phyloP scores from a whole-genome alignment of 202 grass and related monocot species.

The Zizania palustris region DNA sequence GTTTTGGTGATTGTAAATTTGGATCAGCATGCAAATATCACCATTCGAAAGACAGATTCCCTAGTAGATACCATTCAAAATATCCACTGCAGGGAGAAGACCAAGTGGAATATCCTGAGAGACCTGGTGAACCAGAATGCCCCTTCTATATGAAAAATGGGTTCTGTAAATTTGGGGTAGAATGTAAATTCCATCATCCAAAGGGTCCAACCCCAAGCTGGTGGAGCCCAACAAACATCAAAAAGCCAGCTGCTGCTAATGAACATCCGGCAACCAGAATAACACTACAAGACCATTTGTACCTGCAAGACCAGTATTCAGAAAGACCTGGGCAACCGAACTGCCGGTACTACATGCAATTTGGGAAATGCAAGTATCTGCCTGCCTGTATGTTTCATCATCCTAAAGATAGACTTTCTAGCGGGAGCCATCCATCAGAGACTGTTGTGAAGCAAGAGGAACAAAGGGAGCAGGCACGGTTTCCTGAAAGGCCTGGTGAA shows the following conservation, averaged over 20 bases:
- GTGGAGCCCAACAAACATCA: conserved; percentile 1
- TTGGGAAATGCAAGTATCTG: conserved; percentile 63
- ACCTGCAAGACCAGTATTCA: conserved; percentile 41
- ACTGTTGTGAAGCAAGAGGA: conserved; percentile 33
- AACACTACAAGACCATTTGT: conserved; percentile 25
- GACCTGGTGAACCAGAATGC: conserved; percentile 60
- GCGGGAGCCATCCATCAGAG: conserved; percentile 24
- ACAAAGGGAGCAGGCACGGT: conserved; percentile 21
- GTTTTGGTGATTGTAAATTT: conserved; percentile 46
- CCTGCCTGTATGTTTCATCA: conserved; percentile 69
- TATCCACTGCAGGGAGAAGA: conserved; percentile 10
- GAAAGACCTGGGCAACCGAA: conserved; percentile 65
- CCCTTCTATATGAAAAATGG: conserved; percentile 60
- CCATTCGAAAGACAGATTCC: conserved; percentile 33
- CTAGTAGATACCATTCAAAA: background rate
- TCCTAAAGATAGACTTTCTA: conserved; percentile 51
- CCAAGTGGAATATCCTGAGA: conserved; percentile 46
- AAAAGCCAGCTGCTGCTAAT: conserved; percentile 19
- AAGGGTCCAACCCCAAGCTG: conserved; percentile 34
- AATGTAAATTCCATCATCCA: conserved; percentile 68
- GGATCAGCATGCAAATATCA: conserved; percentile 45
- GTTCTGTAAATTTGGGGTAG: conserved; percentile 55
- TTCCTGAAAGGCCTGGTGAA: conserved; percentile 58
- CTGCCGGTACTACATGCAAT: conserved; percentile 65
- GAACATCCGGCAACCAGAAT: conserved; percentile 19